phyloP scores from a whole-genome alignment of 2,329 filamentous ascomycete species.

The Chaetomium sp. region DNA sequence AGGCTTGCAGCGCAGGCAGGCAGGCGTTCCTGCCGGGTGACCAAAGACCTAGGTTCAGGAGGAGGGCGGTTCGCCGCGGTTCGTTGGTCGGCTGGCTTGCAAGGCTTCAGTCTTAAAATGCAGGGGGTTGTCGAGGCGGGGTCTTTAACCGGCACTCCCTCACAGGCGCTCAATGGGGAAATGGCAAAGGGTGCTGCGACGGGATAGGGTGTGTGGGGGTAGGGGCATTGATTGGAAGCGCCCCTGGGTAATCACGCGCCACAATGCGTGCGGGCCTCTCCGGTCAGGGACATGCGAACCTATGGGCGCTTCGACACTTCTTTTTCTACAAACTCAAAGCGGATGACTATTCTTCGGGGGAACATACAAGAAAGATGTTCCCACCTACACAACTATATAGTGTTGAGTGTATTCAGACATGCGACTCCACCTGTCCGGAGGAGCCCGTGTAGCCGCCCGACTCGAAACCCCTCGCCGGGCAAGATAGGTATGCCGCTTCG shows the following conservation, averaged over 20 bases:
- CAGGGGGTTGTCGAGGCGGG: conserved; percentile 15
- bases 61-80: not conserved
- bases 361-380: too few relatives aligned
- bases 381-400: too few relatives aligned
- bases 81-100: conserved; percentile 8
- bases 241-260: conserved; percentile 8
- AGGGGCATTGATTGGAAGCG: conserved; percentile 10
- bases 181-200: conserved; percentile 3
- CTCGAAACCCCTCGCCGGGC: not conserved
- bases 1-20: not conserved
- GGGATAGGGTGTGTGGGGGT: conserved; percentile 7
- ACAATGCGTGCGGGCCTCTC: conserved; percentile 5
- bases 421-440: not conserved
- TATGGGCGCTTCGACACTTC: not conserved
- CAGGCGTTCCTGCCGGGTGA: conserved; percentile 9
- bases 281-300: not conserved
- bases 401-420: not conserved
- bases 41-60: not conserved
- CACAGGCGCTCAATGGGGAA: conserved; percentile 13
- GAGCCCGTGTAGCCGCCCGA: not conserved
- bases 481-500: not conserved
- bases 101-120: not conserved
- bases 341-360: not conserved
- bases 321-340: not conserved
- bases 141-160: conserved; percentile 14